phyloP scores from a whole-genome alignment of 106 monocot genomes.

The Allium cepa region DNA sequence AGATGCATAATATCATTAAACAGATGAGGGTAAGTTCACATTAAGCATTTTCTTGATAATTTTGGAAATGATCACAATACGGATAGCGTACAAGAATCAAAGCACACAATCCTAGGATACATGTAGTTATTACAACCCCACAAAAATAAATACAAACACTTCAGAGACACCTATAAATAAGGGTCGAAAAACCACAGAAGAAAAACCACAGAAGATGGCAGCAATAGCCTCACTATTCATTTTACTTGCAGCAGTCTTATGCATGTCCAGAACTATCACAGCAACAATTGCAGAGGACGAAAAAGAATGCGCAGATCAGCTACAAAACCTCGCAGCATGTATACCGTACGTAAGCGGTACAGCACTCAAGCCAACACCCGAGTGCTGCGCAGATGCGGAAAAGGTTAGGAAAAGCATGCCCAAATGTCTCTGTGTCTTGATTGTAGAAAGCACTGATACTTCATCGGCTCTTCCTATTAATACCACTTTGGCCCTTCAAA shows the following conservation, averaged over 20 bases:
- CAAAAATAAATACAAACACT: too few species aligned
- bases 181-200: neutral
- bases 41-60: too few species aligned
- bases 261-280: neutral
- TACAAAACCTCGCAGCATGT: slow-evolving; percentile 37
- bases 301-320: slow-evolving; percentile 31
- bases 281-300: slow-evolving; percentile 18
- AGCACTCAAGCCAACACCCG: slow-evolving; percentile 25
- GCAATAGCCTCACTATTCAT: neutral
- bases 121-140: too few species aligned
- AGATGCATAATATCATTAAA: too few species aligned
- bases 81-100: too few species aligned
- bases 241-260: neutral
- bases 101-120: too few species aligned
- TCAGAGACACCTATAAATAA: too few species aligned
- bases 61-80: too few species aligned
- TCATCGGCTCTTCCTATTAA: slow-evolving; percentile 29
- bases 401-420: slow-evolving; percentile 24
- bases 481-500: slow-evolving; percentile 34
- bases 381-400: slow-evolving; percentile 36
- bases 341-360: slow-evolving; percentile 35
- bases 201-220: neutral
- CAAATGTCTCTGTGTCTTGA: slow-evolving; percentile 38
- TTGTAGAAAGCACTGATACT: slow-evolving; percentile 29
- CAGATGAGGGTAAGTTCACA: too few species aligned